phyloP scores from a whole-genome alignment of 2,329 filamentous ascomycete species.

The Cryoendolithus antarcticus region DNA sequence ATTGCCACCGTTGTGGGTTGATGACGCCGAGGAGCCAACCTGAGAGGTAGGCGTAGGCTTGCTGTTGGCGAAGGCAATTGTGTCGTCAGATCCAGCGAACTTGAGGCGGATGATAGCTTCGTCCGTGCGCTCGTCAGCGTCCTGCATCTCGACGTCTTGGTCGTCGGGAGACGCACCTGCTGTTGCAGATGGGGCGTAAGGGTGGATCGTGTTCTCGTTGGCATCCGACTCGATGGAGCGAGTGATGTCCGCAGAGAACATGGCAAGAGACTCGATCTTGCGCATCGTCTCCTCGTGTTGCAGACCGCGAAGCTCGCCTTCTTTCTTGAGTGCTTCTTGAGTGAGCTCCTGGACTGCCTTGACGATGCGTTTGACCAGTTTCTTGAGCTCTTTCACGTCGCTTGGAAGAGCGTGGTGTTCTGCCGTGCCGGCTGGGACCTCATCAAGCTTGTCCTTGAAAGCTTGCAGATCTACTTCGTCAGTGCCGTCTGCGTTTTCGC shows the following conservation, averaged over 20 bases:
- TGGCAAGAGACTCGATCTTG: constrained; percentile 61
- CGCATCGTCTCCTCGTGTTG: constrained; percentile 57
- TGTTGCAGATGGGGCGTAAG: constrained; percentile 18
- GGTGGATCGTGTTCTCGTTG: constrained; percentile 29
- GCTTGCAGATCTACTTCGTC: constrained; percentile 22
- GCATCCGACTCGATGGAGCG: constrained; percentile 34
- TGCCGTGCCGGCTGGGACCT: constrained; percentile 21
- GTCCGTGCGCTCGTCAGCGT: constrained; percentile 20
- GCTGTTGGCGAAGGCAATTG: constrained; percentile 8
- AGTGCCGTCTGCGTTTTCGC: constrained; percentile 14
- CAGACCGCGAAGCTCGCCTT: constrained; percentile 66
- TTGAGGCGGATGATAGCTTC: constrained; percentile 7
- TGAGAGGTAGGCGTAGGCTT: constrained; percentile 14
- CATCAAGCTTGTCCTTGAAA: constrained; percentile 30
- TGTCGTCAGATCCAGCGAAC: constrained; percentile 11
- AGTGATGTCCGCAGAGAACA: constrained; percentile 34
- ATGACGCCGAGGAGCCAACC: constrained; percentile 14
- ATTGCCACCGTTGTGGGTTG: constrained; percentile 6
- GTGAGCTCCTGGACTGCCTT: constrained; percentile 68
- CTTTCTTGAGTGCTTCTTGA: constrained; percentile 63
- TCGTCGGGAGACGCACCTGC: constrained; percentile 21
- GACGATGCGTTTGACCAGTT: constrained; percentile 78
- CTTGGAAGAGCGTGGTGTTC: constrained; percentile 31
- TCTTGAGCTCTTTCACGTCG: constrained; percentile 70
- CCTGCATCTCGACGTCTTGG: constrained; percentile 17